Evolutionary conservation across 768 basidiomycete genomes (phyloP), one percentile per base, ranked within the genome.

Genomic region (Hypholoma fasciculare): DNA sequence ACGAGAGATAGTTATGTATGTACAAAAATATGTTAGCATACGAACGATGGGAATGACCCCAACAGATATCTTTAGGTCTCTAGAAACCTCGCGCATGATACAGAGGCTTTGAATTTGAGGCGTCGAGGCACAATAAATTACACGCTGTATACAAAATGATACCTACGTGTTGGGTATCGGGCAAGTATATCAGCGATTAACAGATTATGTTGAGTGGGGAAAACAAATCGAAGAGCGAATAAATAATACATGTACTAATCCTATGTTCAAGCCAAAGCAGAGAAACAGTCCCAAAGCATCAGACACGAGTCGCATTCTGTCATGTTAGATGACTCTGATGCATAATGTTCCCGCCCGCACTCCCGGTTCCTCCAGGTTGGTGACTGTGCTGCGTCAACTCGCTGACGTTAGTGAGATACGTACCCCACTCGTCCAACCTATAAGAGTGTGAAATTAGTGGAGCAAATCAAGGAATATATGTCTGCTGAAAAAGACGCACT

Each of bases 401-500:
- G 64, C 75, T 74, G 27, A 79, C 71, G 52, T 74, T 79, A 36
- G 69, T 70, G 46, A 80, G 65, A 56, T 80, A 82, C 1, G 73
- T 67, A 9, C 73, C 74, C 80, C 79, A 81, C 49, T 80, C 78
- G 59, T 78, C 77, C 62, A 76, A 48, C 57, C 81, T 81, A 60
- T 36, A 48, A 49, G 60, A 58, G 56, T 49, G 39, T 54, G 17
- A 26, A 56, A 27, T 44, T 34, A 34, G 30, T 34, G 30, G 30
- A 34, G 30, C 30, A 34, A 34, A 34, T 9, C 30, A 34, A 9
- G 6, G 30, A 7, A 7, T 6, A 34, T 34, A 3, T 34, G 7
- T 34, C 30, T 34, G 30, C 23, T 48, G 47, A 49, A 58, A 56
- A 19, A 52, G 7, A 74, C 87, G 69, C 67, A 89, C 87, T 86